Conservation (phyloP, 1,284 basidiomycete species). For the Cutaneotrichosporon cutaneum region DNA sequence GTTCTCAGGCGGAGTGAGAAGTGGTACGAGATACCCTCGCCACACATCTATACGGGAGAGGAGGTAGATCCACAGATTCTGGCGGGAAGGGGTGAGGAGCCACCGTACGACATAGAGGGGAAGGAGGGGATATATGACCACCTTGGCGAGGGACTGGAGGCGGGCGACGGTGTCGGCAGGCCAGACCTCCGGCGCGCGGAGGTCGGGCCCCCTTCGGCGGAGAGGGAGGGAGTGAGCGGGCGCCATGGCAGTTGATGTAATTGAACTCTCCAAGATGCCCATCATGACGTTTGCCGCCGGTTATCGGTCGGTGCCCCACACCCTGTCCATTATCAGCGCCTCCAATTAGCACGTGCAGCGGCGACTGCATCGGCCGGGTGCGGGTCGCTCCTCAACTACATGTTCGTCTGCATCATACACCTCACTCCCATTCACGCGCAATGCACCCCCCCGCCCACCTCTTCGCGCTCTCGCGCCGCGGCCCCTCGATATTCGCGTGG, state of each 20-base stretch:
- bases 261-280: not conserved
- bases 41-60: not conserved
- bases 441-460: conserved; percentile 8
- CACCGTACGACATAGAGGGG: conserved; percentile 7
- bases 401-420: not conserved
- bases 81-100: not conserved
- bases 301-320: not conserved
- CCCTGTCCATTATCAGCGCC: not conserved
- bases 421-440: conserved; percentile 1
- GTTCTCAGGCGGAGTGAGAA: conserved; percentile 6
- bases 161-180: not conserved
- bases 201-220: not conserved
- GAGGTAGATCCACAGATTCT: not conserved
- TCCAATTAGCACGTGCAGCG: not conserved
- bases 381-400: not conserved
- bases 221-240: conserved; percentile 3
- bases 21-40: not conserved
- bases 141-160: not conserved
- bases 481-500: not conserved
- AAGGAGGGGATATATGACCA: conserved; percentile 1
- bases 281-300: not conserved
- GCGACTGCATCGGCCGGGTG: not conserved
- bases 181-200: not conserved
- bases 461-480: conserved; percentile 9
- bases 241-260: not conserved